Base-by-base conservation (phyloP, 2,329 filamentous ascomycete genomes). In the Fusarium odoratissimum region DNA sequence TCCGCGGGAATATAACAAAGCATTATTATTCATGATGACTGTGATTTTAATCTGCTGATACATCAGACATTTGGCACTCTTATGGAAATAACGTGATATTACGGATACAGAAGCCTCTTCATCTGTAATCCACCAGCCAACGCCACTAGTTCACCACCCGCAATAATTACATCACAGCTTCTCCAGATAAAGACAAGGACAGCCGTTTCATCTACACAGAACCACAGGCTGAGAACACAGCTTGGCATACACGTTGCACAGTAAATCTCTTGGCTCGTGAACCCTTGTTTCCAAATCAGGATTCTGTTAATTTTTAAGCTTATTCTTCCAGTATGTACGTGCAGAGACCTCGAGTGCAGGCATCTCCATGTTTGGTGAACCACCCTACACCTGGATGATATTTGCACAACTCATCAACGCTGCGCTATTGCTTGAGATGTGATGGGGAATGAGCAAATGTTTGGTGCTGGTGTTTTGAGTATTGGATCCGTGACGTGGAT, bases 151-250 rank as follows among this genome's bases (percentile, higher is more conserved):
- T 21, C 25, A 31, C n/a, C 30, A 33, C 30, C 40, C 40, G 23
- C 57, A 30, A 33, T 7, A 23, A 64, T 60, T 64, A 60, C 60
- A 60, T 63, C 60, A 63, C 60, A 38, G 25, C 35, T 25, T 56
- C 41, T 31, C 54, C 42, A 63, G 19, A 35, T 40, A 37, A 37
- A 13, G 19, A 30, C 40, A 31, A 41, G 40, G 41, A 58, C 21
- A 38, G 30, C 56, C n/a, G 61, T 64, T 64, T 51, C 61, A 64
- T 28, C 31, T 41, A 28, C 13, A 30, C n/a, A 6, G 12, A 16
- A 33, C 38, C 38, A 60, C 44, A 49, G 35, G 60, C 40, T 41
- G 19, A 46, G 6, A 57, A 16, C 5, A 17, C 25, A 11, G 13
- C 51, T 61, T 61, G 58, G 58, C 58, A 14, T 23, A 17, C 37